Conservation (phyloP, 306 rosid genomes). For the Ammopiptanthus mongolicus region DNA sequence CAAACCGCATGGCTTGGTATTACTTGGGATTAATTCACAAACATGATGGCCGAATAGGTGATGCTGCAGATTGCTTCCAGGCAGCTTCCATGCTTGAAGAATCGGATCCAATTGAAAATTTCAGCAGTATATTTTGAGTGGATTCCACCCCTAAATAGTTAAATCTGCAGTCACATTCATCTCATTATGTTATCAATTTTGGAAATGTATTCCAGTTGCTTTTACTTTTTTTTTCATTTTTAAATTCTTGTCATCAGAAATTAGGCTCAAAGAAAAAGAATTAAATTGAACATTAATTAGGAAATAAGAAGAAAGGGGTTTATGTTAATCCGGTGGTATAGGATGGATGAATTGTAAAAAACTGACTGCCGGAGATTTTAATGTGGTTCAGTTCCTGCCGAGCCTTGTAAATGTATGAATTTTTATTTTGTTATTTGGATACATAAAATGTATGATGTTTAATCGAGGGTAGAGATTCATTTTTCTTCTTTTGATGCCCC, state of each 20-base stretch:
- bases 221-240: not conserved
- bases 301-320: conserved; percentile 16
- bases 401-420: conserved; percentile 43
- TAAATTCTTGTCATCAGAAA: not conserved
- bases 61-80: conserved; percentile 90
- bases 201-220: not conserved
- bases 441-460: conserved; percentile 28
- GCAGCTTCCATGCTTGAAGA: conserved; percentile 97
- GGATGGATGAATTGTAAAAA: conserved; percentile 23
- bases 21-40: conserved; percentile 72
- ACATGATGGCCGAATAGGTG: conserved; percentile 61
- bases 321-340: conserved; percentile 7
- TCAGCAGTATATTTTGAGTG: conserved; percentile 49
- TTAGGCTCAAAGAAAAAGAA: conserved; percentile 8
- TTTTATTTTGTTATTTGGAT: no score
- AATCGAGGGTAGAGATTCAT: not conserved
- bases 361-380: not conserved
- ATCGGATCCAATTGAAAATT: conserved; percentile 80
- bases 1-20: conserved; percentile 80
- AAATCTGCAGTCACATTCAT: not conserved
- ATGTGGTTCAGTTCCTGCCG: conserved; percentile 28
- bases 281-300: not conserved
- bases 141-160: not conserved
- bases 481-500: not conserved
- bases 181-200: conserved; percentile 3